Conservation (phyloP, 2,329 filamentous ascomycete species). For the Stemphylium lycopersici region DNA sequence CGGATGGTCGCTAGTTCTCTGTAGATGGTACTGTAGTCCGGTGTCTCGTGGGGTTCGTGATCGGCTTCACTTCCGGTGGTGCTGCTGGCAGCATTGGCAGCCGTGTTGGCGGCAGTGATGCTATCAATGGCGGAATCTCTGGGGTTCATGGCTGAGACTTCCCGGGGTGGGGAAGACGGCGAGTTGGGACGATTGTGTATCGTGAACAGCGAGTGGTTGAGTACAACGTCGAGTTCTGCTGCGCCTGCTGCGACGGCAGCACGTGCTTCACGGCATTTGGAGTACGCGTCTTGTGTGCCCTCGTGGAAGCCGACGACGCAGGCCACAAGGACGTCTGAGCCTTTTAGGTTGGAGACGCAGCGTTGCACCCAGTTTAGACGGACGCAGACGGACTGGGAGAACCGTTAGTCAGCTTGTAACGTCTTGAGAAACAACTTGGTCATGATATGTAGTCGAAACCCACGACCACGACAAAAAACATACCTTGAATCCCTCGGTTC, state of each 20-base stretch:
- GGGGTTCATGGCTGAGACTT: conserved; percentile 6
- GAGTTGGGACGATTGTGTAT: conserved; percentile 26
- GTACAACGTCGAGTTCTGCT: conserved; percentile 64
- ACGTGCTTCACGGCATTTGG: conserved; percentile 60
- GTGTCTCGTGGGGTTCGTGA: conserved; percentile 30
- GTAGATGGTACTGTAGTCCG: conserved; percentile 58
- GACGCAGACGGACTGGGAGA: conserved; percentile 62
- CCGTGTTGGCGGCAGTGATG: conserved; percentile 43
- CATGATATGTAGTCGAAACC: not conserved
- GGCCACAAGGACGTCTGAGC: conserved; percentile 58
- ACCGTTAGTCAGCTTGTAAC: conserved; percentile 2
- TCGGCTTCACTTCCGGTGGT: conserved; percentile 12
- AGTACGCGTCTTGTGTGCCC: conserved; percentile 59
- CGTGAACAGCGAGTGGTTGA: conserved; percentile 59
- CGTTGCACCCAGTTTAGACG: conserved; percentile 59
- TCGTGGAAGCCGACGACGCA: conserved; percentile 67
- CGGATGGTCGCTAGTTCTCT: conserved; percentile 61
- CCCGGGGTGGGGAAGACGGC: not conserved
- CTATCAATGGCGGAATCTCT: conserved; percentile 42
- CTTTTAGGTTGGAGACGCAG: conserved; percentile 57
- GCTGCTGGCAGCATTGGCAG: conserved; percentile 24
- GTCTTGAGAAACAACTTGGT: not conserved
- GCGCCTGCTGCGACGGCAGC: conserved; percentile 59
- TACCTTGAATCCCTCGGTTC: conserved; percentile 54
- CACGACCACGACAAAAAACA: conserved; percentile 1